These are phyloP conservation scores for Citrus sp. DNA, from an alignment of 345 rosid species.

Conservation along the genomic window DNA sequence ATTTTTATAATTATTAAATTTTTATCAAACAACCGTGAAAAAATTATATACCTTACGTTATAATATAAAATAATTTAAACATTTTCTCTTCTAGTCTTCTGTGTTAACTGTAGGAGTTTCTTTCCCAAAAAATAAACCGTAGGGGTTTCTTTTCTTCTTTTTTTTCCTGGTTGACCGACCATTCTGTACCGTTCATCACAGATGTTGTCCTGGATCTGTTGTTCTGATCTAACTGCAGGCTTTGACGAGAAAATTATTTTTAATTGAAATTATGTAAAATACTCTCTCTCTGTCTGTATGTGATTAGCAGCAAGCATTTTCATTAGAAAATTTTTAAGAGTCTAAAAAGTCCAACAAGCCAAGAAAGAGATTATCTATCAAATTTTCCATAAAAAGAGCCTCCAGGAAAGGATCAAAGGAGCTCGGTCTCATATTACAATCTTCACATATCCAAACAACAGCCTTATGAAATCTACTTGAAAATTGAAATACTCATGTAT, in stretches of 20 bases:
- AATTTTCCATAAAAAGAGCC: neutral
- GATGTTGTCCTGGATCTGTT: neutral
- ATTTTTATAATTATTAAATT: no score
- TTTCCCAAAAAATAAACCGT: no score
- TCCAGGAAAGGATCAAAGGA: neutral
- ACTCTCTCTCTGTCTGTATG: no score
- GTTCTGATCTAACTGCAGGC: neutral
- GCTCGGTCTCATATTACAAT: neutral
- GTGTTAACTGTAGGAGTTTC: neutral
- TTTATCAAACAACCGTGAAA: accelerated
- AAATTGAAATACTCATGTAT: neutral
- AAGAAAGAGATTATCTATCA: no score
- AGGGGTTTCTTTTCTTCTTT: neutral
- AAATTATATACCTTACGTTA: no score
- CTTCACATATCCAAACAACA: no score
- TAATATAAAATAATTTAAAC: no score
- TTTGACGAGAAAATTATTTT: neutral
- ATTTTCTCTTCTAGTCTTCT: neutral
- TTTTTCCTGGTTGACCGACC: neutral
- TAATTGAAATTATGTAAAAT: no score
- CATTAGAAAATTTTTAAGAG: no score
- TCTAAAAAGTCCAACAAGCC: no score
- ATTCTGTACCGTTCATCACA: neutral
- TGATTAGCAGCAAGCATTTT: no score
- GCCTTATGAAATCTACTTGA: no score